Conservation (phyloP, 345 rosid species). For the Viola odorata region DNA sequence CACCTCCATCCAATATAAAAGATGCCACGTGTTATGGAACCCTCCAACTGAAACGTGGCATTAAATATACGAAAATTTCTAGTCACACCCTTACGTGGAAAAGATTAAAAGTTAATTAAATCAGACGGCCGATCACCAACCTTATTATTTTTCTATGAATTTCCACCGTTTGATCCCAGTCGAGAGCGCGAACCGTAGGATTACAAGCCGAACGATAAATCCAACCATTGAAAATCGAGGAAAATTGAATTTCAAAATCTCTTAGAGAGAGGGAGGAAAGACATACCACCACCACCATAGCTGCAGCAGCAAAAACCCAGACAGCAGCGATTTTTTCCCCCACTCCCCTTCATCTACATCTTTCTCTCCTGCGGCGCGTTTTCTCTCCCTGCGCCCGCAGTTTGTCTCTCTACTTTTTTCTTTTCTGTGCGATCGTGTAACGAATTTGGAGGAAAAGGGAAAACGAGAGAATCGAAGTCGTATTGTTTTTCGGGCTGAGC, state of each 20-base stretch:
- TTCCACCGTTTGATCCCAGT: conserved; percentile 41
- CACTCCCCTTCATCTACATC: no score
- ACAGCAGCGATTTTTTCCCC: background rate
- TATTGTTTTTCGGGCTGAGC: conserved; percentile 22
- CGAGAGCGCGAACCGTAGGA: conserved; percentile 35
- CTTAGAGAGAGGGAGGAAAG: conserved; percentile 80
- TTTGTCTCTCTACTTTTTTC: conserved; percentile 2
- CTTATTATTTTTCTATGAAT: conserved; percentile 42
- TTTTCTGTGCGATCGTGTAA: conserved; percentile 13
- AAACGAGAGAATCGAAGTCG: background rate
- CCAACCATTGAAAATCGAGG: conserved; percentile 54
- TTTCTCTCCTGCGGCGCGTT: no score
- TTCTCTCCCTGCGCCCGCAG: no score
- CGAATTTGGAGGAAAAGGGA: background rate
- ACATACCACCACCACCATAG: conserved; percentile 9
- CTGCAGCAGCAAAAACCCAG: background rate
- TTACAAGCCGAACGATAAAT: conserved; percentile 25
- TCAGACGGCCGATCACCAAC: conserved; percentile 39
- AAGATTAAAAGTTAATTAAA: conserved; percentile 6
- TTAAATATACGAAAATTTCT: background rate
- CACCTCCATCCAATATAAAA: no score
- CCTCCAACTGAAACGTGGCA: background rate
- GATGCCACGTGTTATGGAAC: background rate
- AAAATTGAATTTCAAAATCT: conserved; percentile 89
- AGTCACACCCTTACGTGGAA: conserved; percentile 3